Evolutionary conservation across 257 asterid genomes (phyloP).

Genomic region (Fraxinus americana): DNA sequence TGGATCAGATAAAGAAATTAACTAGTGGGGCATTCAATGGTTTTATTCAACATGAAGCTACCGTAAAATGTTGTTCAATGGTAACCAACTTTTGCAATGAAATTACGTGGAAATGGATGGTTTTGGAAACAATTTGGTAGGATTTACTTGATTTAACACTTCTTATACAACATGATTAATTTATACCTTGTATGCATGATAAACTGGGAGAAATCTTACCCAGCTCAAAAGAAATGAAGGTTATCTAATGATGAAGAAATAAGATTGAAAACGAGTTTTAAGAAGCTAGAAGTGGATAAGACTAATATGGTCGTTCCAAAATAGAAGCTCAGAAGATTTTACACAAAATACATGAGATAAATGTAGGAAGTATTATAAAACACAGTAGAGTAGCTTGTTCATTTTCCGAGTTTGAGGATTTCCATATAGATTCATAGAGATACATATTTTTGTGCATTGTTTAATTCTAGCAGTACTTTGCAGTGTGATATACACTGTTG

Average conservation of each 20-base stretch:
- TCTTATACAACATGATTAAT: not conserved
- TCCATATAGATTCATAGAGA: not conserved
- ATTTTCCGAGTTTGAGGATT: not conserved
- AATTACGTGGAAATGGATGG: not conserved
- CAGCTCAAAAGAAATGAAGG: not conserved
- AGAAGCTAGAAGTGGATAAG: not conserved
- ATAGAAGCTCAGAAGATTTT: not conserved
- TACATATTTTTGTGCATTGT: not conserved
- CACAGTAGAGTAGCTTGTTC: not conserved
- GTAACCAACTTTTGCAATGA: not conserved
- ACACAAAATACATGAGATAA: not conserved
- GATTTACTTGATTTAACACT: not conserved
- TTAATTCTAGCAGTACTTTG: constrained; percentile 26
- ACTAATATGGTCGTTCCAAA: not conserved
- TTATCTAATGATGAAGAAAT: not conserved
- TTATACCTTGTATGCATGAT: not conserved
- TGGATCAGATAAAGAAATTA: not conserved
- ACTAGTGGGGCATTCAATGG: not conserved
- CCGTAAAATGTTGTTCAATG: not conserved
- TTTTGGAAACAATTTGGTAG: not conserved
- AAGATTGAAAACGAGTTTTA: not conserved
- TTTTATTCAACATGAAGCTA: not conserved
- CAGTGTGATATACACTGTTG: constrained; percentile 29
- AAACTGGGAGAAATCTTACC: not conserved
- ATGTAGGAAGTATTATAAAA: not conserved